phyloP scores from a whole-genome alignment of 2,329 filamentous ascomycete species.

The Aspergillus sp. region DNA sequence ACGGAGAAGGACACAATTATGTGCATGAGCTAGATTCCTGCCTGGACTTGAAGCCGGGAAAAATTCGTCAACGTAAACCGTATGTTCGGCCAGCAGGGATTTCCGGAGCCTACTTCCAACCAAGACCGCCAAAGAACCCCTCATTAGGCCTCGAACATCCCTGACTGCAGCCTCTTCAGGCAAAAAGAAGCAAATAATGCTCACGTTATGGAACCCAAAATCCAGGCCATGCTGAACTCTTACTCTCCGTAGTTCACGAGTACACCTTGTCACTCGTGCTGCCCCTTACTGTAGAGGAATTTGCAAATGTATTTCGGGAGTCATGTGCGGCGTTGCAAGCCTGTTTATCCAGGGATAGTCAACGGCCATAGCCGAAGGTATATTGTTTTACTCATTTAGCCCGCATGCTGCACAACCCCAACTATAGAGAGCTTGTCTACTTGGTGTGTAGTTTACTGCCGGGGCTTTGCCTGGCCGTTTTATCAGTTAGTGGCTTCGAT shows the following conservation, averaged over 20 bases:
- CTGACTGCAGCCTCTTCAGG: neutral
- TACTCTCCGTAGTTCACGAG: neutral
- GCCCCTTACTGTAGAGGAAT: slow-evolving; percentile 3
- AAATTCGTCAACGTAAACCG: slow-evolving; percentile 4
- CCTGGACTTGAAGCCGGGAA: neutral
- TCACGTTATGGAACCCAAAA: neutral
- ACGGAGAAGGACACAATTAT: neutral
- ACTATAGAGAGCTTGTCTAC: neutral
- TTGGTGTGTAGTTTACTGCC: neutral
- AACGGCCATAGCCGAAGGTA: neutral
- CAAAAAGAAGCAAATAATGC: neutral
- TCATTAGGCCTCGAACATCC: slow-evolving; percentile 4
- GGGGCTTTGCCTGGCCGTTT: neutral
- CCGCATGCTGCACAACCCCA: neutral
- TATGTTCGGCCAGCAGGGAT: neutral
- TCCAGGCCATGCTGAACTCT: neutral
- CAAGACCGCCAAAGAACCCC: neutral
- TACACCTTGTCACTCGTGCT: neutral
- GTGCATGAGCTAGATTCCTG: neutral
- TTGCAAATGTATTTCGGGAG: neutral
- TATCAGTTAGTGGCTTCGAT: neutral
- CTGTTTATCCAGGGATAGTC: neutral
- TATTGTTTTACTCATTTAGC: neutral
- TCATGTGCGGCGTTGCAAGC: neutral
- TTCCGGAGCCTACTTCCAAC: neutral